These are phyloP conservation scores for Yamadazyma membranifaciens DNA, from an alignment of 1,139 yeast genomes.

Conservation along the genomic window DNA sequence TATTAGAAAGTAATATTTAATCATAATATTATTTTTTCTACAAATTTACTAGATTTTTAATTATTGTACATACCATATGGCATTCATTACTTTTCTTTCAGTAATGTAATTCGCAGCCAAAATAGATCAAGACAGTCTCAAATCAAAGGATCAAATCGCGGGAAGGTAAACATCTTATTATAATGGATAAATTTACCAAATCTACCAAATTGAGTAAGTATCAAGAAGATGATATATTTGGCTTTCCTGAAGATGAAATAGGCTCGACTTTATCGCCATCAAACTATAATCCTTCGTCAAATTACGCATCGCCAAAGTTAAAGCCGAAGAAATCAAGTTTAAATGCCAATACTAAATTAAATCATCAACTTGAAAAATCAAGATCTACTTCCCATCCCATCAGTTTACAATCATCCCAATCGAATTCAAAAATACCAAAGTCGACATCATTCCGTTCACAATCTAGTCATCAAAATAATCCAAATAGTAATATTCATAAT, in stretches of 20 bases:
- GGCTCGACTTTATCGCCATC: slow-evolving; percentile 5
- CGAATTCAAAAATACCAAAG: not conserved
- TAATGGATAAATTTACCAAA: not conserved
- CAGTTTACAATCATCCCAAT: not conserved
- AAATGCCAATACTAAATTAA: slow-evolving; percentile 1
- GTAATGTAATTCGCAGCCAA: too few relatives aligned
- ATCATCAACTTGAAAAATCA: not conserved
- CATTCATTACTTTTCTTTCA: too few relatives aligned
- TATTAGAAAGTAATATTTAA: too few relatives aligned
- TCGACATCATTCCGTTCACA: not conserved
- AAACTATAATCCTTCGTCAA: not conserved
- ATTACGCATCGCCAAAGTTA: not conserved
- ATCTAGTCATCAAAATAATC: not conserved
- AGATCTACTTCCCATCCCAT: not conserved
- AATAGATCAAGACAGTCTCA: too few relatives aligned
- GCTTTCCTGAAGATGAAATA: slow-evolving; percentile 21
- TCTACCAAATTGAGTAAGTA: slow-evolving; percentile 17
- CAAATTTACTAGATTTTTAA: too few relatives aligned
- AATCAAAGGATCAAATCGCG: too few relatives aligned
- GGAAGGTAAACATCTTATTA: too few relatives aligned
- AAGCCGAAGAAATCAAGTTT: not conserved
- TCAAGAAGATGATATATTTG: slow-evolving; percentile 30
- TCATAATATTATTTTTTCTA: too few relatives aligned
- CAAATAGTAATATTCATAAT: not conserved
- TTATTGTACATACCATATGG: too few relatives aligned